These are phyloP conservation scores for Elongisporangium undulatum DNA, from an alignment of 352 stramenopile species.

Conservation along the genomic window DNA sequence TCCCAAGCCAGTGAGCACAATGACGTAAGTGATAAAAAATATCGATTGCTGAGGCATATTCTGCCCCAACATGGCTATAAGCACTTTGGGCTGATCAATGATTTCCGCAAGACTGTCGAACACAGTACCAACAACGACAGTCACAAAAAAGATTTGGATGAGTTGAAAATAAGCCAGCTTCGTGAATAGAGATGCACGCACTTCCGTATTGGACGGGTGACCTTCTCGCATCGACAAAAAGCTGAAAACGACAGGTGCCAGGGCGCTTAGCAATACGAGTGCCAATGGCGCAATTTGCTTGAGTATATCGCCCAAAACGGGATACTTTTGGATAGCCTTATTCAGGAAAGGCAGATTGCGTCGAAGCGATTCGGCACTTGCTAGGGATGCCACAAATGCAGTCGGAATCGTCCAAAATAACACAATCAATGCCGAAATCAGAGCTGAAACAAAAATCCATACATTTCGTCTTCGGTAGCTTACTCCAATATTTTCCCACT, in stretches of 20 bases:
- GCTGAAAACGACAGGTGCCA: slow-evolving; percentile 66
- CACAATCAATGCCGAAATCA: slow-evolving; percentile 50
- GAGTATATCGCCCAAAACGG: slow-evolving; percentile 44
- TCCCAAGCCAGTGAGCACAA: slow-evolving; percentile 63
- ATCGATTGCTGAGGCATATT: slow-evolving; percentile 73
- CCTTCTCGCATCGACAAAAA: slow-evolving; percentile 58
- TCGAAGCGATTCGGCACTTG: slow-evolving; percentile 57
- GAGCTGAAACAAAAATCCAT: slow-evolving; percentile 52
- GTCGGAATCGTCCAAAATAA: slow-evolving; percentile 80
- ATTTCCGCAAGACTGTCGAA: slow-evolving; percentile 53
- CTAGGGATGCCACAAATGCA: slow-evolving; percentile 71
- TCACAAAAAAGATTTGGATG: slow-evolving; percentile 84
- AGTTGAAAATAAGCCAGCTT: slow-evolving; percentile 79
- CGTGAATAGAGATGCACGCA: slow-evolving; percentile 64
- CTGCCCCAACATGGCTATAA: slow-evolving; percentile 67
- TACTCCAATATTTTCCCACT: slow-evolving; percentile 79
- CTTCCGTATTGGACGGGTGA: slow-evolving; percentile 58
- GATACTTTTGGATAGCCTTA: slow-evolving; percentile 32
- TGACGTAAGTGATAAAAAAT: slow-evolving; percentile 79
- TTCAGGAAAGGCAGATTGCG: slow-evolving; percentile 46
- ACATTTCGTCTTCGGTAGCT: slow-evolving; percentile 53
- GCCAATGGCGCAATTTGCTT: slow-evolving; percentile 64
- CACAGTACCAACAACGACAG: slow-evolving; percentile 58
- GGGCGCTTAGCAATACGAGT: slow-evolving; percentile 62
- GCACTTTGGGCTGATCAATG: slow-evolving; percentile 55